Percentiles rank a stretch among this genome's conserved stretches.
phyloP scores from a whole-genome alignment of 2,329 filamentous ascomycete species.

The Trichoderma guizhouense region DNA sequence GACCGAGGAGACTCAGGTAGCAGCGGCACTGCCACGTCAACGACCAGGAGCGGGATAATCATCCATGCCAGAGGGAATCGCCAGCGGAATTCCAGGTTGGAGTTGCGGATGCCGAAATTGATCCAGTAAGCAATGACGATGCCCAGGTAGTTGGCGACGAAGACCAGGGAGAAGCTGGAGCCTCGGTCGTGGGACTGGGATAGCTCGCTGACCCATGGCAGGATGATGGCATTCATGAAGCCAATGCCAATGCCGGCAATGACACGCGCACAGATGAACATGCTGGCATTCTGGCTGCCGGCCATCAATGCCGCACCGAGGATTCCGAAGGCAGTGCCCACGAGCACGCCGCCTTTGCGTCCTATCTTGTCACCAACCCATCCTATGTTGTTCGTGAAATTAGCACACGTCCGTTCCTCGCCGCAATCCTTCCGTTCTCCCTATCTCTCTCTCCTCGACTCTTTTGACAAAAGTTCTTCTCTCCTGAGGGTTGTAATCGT shows the following conservation, averaged over 20 bases:
- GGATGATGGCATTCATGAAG: constrained; percentile 47
- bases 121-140: constrained; percentile 43
- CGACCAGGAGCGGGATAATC: constrained; percentile 39
- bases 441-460: background rate
- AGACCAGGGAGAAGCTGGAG: constrained; percentile 46
- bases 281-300: constrained; percentile 41
- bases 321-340: constrained; percentile 45
- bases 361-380: constrained; percentile 51
- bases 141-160: constrained; percentile 52
- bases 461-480: background rate
- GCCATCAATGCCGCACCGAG: constrained; percentile 48
- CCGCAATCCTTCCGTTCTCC: background rate
- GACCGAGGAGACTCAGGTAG: constrained; percentile 45
- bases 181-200: constrained; percentile 46
- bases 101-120: constrained; percentile 34
- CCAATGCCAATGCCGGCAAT: constrained; percentile 52
- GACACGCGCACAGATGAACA: constrained; percentile 48
- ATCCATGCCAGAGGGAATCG: constrained; percentile 40
- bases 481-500: background rate
- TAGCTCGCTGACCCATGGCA: constrained; percentile 47
- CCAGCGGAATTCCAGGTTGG: constrained; percentile 34
- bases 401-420: background rate
- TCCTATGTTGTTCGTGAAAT: constrained; percentile 21
- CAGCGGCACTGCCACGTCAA: constrained; percentile 37
- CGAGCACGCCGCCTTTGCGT: constrained; percentile 44